Conservation (phyloP, 164 flowering plant genomes). For the Vitis labrusca region DNA sequence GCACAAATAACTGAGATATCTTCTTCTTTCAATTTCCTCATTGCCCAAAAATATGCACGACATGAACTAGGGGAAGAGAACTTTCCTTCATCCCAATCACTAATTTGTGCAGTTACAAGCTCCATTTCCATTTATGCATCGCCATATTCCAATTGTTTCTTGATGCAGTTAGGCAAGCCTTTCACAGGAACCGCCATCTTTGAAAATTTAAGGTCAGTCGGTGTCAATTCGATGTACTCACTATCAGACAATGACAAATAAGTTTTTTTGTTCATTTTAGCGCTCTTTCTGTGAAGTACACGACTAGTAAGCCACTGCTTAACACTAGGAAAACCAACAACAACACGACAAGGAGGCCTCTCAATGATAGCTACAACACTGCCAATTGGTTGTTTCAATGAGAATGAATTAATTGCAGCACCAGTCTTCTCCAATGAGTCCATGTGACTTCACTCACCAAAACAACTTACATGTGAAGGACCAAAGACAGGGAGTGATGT, state of each 20-base stretch:
- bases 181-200: constrained; percentile 60
- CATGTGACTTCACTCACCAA: constrained; percentile 17
- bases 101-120: constrained; percentile 71
- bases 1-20: constrained; percentile 74
- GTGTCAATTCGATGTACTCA: constrained; percentile 56
- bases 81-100: constrained; percentile 66
- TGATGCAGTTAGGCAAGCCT: constrained; percentile 58
- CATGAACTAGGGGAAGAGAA: constrained; percentile 55
- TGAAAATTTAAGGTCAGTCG: constrained; percentile 71
- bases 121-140: constrained; percentile 68
- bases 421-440: constrained; percentile 47
- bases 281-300: constrained; percentile 34
- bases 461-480: constrained; percentile 12
- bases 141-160: constrained; percentile 54
- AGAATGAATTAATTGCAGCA: constrained; percentile 41
- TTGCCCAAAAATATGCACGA: constrained; percentile 60
- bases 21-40: constrained; percentile 61
- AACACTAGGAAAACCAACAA: constrained; percentile 75
- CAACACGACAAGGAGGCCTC: constrained; percentile 60
- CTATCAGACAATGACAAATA: constrained; percentile 14
- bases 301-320: constrained; percentile 46
- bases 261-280: constrained; percentile 27
- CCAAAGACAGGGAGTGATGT: constrained; percentile 12
- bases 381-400: constrained; percentile 86
- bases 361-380: constrained; percentile 71